phyloP scores from a whole-genome alignment of 2,329 filamentous ascomycete genomes.

The Cladorrhinum sp. region DNA sequence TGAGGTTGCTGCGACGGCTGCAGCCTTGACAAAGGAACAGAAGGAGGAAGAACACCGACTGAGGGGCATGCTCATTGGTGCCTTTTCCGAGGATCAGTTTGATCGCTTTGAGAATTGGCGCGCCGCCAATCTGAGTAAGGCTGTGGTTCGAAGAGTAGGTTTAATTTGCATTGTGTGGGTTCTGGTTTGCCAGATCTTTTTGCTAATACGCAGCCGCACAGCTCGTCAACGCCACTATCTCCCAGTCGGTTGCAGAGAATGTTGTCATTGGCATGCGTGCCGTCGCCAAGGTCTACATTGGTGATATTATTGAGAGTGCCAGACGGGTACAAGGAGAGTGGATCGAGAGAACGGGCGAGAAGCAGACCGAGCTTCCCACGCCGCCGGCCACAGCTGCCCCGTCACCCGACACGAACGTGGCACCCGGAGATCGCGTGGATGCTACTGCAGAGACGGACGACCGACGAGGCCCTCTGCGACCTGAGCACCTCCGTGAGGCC shows the following conservation, averaged over 20 bases:
- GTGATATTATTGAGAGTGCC: conserved; percentile 70
- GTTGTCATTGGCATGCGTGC: conserved; percentile 74
- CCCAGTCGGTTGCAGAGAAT: conserved; percentile 70
- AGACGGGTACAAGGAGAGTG: conserved; percentile 70
- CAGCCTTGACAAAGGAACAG: conserved; percentile 63
- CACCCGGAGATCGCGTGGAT: conserved; percentile 11
- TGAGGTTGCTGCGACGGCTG: conserved; percentile 41
- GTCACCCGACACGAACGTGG: conserved; percentile 27
- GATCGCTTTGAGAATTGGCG: conserved; percentile 69
- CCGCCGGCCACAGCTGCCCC: conserved; percentile 38
- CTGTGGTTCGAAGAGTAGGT: conserved; percentile 64
- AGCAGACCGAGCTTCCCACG: conserved; percentile 51
- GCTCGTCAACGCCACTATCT: conserved; percentile 77
- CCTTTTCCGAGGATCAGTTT: conserved; percentile 64
- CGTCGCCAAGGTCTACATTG: conserved; percentile 73
- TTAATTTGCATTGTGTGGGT: too few species aligned
- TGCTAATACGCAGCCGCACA: conserved; percentile 30
- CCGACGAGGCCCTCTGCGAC: conserved; percentile 52
- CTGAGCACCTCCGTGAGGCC: conserved; percentile 73
- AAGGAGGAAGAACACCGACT: conserved; percentile 65
- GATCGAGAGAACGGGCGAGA: conserved; percentile 56
- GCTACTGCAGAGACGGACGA: conserved; percentile 27
- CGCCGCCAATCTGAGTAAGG: conserved; percentile 64
- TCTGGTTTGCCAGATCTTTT: background rate
- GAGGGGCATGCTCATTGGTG: conserved; percentile 59